Percentiles rank a stretch among this genome's conserved stretches.
phyloP scores from a whole-genome alignment of 2,329 filamentous ascomycete species.

The Trichophaea hybrida region DNA sequence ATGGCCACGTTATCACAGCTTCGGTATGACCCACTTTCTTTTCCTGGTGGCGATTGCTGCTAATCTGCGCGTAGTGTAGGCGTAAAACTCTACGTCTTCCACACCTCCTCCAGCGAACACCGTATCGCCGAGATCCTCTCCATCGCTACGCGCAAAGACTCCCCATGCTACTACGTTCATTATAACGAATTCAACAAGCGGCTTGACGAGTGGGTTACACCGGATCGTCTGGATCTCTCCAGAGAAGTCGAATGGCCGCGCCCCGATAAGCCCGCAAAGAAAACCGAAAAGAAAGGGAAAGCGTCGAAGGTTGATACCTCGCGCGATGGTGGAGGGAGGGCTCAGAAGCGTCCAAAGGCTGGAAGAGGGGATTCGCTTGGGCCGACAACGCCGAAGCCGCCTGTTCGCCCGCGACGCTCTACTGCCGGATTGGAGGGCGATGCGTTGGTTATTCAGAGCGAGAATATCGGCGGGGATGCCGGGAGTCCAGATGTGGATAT shows the following conservation, averaged over 20 bases:
- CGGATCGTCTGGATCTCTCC: conserved; percentile 66
- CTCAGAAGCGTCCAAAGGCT: conserved; percentile 19
- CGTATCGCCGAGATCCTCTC: conserved; percentile 94
- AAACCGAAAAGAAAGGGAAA: conserved; percentile 1
- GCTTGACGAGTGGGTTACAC: conserved; percentile 71
- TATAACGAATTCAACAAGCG: conserved; percentile 97
- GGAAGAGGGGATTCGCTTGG: conserved; percentile 4
- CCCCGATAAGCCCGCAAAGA: conserved; percentile 29
- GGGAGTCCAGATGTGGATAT: conserved; percentile 15
- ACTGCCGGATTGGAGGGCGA: conserved; percentile 10
- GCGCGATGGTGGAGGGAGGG: conserved; percentile 10
- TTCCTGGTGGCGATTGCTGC: background rate
- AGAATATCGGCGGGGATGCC: conserved; percentile 16
- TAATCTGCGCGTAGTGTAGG: conserved; percentile 13
- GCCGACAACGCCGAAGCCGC: conserved; percentile 7
- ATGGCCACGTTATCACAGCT: conserved; percentile 22
- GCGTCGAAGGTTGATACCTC: conserved; percentile 21
- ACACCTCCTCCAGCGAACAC: conserved; percentile 38
- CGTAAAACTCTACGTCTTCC: conserved; percentile 22
- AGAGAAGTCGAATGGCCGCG: conserved; percentile 94
- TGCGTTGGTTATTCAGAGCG: conserved; percentile 17
- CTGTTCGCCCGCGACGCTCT: background rate
- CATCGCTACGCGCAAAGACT: conserved; percentile 77
- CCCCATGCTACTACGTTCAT: conserved; percentile 85
- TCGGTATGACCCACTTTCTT: conserved; percentile 9